Conservation (phyloP, 1,284 basidiomycete species). For the Trichosporon sp. region DNA sequence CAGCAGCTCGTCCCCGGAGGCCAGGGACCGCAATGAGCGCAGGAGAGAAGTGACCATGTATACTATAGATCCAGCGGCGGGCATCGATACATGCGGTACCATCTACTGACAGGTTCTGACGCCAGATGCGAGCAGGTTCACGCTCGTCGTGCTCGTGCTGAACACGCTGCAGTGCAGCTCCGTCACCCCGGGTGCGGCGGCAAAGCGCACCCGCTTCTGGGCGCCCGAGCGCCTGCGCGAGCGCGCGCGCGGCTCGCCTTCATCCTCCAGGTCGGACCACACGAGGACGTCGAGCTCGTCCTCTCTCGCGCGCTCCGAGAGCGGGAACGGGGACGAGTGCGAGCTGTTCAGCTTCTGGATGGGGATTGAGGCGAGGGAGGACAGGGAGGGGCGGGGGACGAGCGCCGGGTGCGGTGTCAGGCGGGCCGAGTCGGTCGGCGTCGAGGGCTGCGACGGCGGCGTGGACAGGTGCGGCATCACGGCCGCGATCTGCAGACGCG, state of each 20-base stretch:
- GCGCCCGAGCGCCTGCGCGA: not conserved
- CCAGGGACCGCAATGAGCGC: not conserved
- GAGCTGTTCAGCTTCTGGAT: not conserved
- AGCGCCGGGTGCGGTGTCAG: not conserved
- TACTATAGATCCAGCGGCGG: not conserved
- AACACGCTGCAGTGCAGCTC: not conserved
- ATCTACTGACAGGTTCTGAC: not conserved
- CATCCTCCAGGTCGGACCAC: not conserved
- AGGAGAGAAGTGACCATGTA: slow-evolving; percentile 5
- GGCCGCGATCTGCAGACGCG: not conserved
- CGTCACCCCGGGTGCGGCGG: not conserved
- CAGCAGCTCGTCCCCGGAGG: not conserved
- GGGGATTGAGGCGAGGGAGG: not conserved
- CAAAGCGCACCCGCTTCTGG: not conserved
- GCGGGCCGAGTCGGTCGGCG: not conserved
- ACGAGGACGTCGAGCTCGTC: not conserved
- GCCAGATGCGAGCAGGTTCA: not conserved
- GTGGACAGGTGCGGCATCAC: not conserved
- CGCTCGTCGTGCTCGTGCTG: not conserved
- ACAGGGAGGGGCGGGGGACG: not conserved
- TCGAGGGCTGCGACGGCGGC: not conserved
- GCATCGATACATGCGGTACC: not conserved
- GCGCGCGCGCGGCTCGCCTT: not conserved
- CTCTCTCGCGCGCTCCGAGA: not conserved
- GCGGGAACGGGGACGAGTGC: not conserved